Evolutionary conservation across 129 eudicot species (phyloP).

Genomic region (Scalesia atractyloides): DNA sequence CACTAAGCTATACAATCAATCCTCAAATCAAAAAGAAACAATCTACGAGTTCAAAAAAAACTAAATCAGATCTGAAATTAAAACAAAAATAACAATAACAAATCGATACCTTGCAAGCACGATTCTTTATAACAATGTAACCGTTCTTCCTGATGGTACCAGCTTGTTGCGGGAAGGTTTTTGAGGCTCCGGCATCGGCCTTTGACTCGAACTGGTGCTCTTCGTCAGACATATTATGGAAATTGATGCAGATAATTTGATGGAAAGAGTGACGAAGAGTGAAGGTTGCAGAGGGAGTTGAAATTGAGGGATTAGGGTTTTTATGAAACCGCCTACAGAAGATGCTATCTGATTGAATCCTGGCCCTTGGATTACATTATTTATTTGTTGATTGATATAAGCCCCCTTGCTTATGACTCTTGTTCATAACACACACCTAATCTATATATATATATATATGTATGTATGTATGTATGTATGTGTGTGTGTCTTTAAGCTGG

Average conservation of each 20-base stretch:
- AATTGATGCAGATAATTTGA: neutral
- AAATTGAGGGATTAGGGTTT: conserved; percentile 28
- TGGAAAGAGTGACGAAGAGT: conserved; percentile 29
- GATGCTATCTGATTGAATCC: neutral
- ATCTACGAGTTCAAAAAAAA: neutral
- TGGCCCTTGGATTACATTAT: neutral
- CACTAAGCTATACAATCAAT: conserved; percentile 15
- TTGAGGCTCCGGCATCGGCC: conserved; percentile 70
- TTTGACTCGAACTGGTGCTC: conserved; percentile 74
- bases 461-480: too few species aligned
- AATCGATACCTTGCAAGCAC: conserved; percentile 53
- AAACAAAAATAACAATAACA: neutral
- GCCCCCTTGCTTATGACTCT: neutral
- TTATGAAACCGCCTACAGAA: conserved; percentile 26
- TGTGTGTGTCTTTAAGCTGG: neutral
- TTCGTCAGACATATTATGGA: conserved; percentile 60
- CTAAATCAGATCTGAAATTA: conserved; percentile 8
- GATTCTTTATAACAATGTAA: conserved; percentile 44
- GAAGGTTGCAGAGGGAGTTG: conserved; percentile 1
- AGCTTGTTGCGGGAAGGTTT: conserved; percentile 53
- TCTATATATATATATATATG: neutral
- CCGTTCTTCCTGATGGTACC: conserved; percentile 55
- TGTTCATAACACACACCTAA: neutral
- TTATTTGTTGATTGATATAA: conserved; percentile 4
- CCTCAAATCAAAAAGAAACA: too few species aligned